These are phyloP conservation scores for Neurospora sp. DNA, from an alignment of 495 filamentous ascomycete species.

Conservation along the genomic window DNA sequence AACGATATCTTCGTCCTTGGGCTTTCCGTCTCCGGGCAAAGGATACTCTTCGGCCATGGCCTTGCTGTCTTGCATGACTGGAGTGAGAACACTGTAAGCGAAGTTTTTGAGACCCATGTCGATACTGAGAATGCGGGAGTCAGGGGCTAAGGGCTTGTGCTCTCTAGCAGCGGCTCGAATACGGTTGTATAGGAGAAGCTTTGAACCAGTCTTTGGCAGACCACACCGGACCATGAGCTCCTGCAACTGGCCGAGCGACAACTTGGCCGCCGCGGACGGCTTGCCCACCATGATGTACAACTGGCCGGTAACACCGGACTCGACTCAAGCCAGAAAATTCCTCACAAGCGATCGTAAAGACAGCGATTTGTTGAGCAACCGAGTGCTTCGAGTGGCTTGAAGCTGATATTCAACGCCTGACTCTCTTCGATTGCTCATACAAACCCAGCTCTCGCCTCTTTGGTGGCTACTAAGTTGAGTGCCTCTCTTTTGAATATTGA, in stretches of 20 bases:
- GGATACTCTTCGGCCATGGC: neutral
- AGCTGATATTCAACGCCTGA: neutral
- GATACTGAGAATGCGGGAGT: conserved; percentile 54
- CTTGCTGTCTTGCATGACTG: conserved; percentile 5
- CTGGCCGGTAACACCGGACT: neutral
- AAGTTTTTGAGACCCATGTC: conserved; percentile 84
- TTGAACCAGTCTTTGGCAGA: conserved; percentile 12
- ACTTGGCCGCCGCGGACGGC: neutral
- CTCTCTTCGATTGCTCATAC: neutral
- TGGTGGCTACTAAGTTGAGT: neutral
- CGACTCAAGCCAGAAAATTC: neutral
- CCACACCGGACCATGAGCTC: conserved; percentile 10
- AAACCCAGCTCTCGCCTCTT: neutral
- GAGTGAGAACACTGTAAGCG: conserved; percentile 56
- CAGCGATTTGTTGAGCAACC: neutral
- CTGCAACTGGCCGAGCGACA: neutral
- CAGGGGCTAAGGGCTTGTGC: conserved; percentile 6
- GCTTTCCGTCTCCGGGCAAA: neutral
- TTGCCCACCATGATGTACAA: neutral
- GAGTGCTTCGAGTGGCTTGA: neutral
- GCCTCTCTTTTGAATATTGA: neutral
- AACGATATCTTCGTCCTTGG: neutral
- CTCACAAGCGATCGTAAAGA: neutral
- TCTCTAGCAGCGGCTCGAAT: conserved; percentile 11
- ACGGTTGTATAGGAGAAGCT: conserved; percentile 3